Base-by-base conservation (phyloP, 2,329 filamentous ascomycete genomes). In the Sporothrix schenckii region DNA sequence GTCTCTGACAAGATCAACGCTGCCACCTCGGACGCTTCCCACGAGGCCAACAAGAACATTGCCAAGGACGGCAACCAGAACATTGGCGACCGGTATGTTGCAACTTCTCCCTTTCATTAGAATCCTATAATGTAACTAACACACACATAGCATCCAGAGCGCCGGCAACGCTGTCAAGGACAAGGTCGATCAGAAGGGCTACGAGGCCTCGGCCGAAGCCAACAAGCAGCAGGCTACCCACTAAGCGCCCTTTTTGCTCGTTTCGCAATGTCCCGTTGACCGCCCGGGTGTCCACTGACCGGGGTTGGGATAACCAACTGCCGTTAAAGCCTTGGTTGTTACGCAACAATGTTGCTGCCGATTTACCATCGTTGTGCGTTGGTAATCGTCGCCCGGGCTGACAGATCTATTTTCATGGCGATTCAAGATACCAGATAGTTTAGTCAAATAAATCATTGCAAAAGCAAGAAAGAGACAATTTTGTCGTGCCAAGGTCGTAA, bases 41-140 rank as follows among this genome's bases (percentile, higher is more conserved):
- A 88, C 84, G 85, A 87, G 81, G 82, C 80, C 83, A 88, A 88
- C 85, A 87, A 88, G 85, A 77, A 80, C 53, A 77, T 82, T 76
- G 86, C 86, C 77, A 87, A 88, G 82, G 84, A 85, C 78, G 79
- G 76, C 79, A 81, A 87, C 77, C 80, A 80, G 73, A 76, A 76
- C 71, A 19, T 85, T 72, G 77, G 78, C 74, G 82, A 81, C 76
- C 85, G 86, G 79, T 80, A 78, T 73, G 77, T 63, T 27, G 5
- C 30, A n/a, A 14, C 7, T 41, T 39, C n/a, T 24, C 21, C 30
- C 7, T 10, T 10, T 16, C 4, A 34, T 14, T 56, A 34, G 34
- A 34, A 5, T 9, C 7, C 34, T 34, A 34, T 9, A 34, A 34
- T 34, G 7, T 34, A 34, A 65, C 74, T 72, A 58, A 60, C 41